phyloP scores from a whole-genome alignment of 495 filamentous ascomycete species.

The Penicillium coprophilum region DNA sequence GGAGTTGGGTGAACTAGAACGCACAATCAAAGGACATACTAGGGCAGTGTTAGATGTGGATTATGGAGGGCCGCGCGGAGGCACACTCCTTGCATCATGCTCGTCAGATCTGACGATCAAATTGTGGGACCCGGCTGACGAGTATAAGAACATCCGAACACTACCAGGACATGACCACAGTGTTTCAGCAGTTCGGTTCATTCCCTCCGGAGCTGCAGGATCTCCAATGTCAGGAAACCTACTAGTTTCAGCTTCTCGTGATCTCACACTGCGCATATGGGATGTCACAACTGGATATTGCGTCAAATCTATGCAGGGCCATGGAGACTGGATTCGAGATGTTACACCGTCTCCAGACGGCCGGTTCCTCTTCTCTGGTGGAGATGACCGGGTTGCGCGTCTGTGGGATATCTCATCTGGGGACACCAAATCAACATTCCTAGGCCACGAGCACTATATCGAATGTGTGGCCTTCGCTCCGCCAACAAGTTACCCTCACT shows the following conservation, averaged over 20 bases:
- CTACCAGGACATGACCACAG: constrained; percentile 92
- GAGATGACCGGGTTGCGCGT: constrained; percentile 77
- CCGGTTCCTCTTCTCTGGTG: constrained; percentile 78
- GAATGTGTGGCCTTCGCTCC: constrained; percentile 92
- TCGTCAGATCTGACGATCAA: constrained; percentile 92
- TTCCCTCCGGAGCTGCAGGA: constrained; percentile 70
- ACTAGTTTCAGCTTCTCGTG: constrained; percentile 78
- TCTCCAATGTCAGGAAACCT: constrained; percentile 59
- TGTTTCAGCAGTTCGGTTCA: constrained; percentile 85
- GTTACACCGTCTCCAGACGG: constrained; percentile 86
- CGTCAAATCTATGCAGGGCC: constrained; percentile 53
- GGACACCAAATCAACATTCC: constrained; percentile 75
- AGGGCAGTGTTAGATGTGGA: constrained; percentile 88
- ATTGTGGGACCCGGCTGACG: constrained; percentile 90
- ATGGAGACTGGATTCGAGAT: constrained; percentile 90
- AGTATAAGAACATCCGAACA: constrained; percentile 94
- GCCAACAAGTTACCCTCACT: constrained; percentile 68
- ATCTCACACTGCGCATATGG: constrained; percentile 86
- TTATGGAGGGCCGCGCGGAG: constrained; percentile 84
- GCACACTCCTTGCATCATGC: constrained; percentile 85
- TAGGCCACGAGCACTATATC: constrained; percentile 87
- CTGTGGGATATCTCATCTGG: constrained; percentile 75
- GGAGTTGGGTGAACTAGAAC: constrained; percentile 90
- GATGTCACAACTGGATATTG: constrained; percentile 93
- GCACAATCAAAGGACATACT: constrained; percentile 91